Conservation (phyloP, 768 basidiomycete species). For the Suillus alpinus region DNA sequence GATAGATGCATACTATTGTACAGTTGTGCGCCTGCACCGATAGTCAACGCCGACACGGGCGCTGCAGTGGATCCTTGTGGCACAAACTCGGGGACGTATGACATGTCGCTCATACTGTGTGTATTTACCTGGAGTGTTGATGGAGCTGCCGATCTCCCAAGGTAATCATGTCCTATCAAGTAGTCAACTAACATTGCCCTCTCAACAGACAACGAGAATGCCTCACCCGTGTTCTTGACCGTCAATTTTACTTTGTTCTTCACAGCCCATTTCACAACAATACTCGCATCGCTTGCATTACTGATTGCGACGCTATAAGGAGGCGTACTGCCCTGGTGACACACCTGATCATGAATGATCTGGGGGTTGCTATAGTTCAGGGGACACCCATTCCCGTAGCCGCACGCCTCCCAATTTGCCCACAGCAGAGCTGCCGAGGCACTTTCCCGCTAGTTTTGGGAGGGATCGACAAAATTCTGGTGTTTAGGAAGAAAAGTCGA, state of each 20-base stretch:
- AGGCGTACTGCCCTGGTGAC: conserved; percentile 20
- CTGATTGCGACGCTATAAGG: conserved; percentile 19
- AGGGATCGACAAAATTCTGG: background rate
- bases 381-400: conserved; percentile 16
- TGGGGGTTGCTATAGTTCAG: conserved; percentile 19
- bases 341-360: conserved; percentile 6
- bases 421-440: conserved; percentile 18
- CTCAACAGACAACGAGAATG: background rate
- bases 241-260: conserved; percentile 18
- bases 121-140: conserved; percentile 24
- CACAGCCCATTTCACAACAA: conserved; percentile 18
- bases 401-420: conserved; percentile 23
- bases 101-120: conserved; percentile 13
- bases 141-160: conserved; percentile 22
- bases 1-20: conserved; percentile 12
- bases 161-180: conserved; percentile 18
- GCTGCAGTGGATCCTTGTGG: conserved; percentile 15
- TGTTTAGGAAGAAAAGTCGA: background rate
- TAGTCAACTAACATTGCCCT: background rate
- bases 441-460: conserved; percentile 15
- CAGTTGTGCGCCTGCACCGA: conserved; percentile 18
- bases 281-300: conserved; percentile 19
- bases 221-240: conserved; percentile 21
- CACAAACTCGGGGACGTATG: conserved; percentile 16
- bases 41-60: conserved; percentile 15